phyloP scores from a whole-genome alignment of 768 basidiomycete species.

The Pleurotus djamor region DNA sequence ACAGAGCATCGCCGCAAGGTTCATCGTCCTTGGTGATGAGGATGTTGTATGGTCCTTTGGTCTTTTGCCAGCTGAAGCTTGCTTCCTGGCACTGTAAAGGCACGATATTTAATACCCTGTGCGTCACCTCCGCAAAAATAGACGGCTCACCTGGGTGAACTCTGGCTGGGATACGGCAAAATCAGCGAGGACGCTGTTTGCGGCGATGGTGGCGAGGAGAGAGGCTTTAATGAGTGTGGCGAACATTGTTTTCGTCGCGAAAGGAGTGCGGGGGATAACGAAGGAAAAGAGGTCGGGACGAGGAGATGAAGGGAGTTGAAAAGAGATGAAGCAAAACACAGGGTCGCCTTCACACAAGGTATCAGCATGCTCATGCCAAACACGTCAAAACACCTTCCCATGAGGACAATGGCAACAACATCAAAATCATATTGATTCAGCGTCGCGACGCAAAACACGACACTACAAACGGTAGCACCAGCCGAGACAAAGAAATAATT shows the following conservation, averaged over 20 bases:
- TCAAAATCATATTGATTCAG: neutral
- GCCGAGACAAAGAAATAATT: slow-evolving; percentile 6
- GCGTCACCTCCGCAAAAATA: neutral
- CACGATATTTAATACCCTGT: slow-evolving; percentile 6
- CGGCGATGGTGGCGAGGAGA: slow-evolving; percentile 59
- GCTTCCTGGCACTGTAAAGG: slow-evolving; percentile 48
- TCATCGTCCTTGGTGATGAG: slow-evolving; percentile 49
- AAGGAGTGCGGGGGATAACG: slow-evolving; percentile 26
- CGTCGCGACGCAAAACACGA: slow-evolving; percentile 1
- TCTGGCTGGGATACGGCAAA: slow-evolving; percentile 51
- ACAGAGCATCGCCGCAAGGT: slow-evolving; percentile 63
- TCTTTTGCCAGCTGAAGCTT: slow-evolving; percentile 49
- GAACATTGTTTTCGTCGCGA: slow-evolving; percentile 55
- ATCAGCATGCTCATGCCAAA: slow-evolving; percentile 4
- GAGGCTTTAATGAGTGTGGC: slow-evolving; percentile 74
- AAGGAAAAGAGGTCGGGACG: slow-evolving; percentile 21
- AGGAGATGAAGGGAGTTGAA: slow-evolving; percentile 21
- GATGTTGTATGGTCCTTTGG: slow-evolving; percentile 54
- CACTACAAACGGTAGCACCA: neutral
- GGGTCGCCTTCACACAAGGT: slow-evolving; percentile 12
- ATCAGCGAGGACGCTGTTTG: slow-evolving; percentile 49
- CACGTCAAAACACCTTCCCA: slow-evolving; percentile 12
- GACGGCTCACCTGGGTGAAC: slow-evolving; percentile 50
- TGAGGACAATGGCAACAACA: neutral
- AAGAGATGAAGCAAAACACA: slow-evolving; percentile 17